These are phyloP conservation scores for Lactarius sanguifluus DNA, from an alignment of 768 basidiomycete genomes.

Conservation along the genomic window DNA sequence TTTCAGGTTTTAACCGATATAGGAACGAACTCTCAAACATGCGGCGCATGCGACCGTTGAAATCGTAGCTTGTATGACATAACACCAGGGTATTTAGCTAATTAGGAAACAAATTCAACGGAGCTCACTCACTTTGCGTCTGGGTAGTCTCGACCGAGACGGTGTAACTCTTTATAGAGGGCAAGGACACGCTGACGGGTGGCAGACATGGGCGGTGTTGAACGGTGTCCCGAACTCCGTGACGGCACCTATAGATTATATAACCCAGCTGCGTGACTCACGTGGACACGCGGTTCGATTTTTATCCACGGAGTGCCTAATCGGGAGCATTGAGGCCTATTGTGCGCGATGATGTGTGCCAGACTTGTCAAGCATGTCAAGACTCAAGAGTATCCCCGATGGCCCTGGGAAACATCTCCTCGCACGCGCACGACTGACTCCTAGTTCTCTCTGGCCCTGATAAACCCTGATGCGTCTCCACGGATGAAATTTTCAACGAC, in stretches of 20 bases:
- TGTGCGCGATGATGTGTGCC: neutral
- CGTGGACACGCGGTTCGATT: neutral
- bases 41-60: slow-evolving; percentile 65
- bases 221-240: neutral
- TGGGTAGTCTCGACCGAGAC: slow-evolving; percentile 79
- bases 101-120: neutral
- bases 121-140: slow-evolving; percentile 65
- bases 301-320: too few species aligned
- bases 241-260: neutral
- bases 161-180: slow-evolving; percentile 80
- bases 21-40: slow-evolving; percentile 67
- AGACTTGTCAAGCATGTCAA: neutral
- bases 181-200: slow-evolving; percentile 64
- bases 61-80: slow-evolving; percentile 61
- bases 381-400: neutral
- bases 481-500: neutral
- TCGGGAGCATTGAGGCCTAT: too few species aligned
- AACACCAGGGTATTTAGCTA: slow-evolving; percentile 4
- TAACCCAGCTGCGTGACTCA: neutral
- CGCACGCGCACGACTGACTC: neutral
- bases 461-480: neutral
- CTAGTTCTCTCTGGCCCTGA: neutral
- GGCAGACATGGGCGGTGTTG: slow-evolving; percentile 30
- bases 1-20: neutral
- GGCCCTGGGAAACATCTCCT: neutral